Percentiles rank a stretch among this genome's conserved stretches.
These are phyloP conservation scores for Lichtheimia ornata DNA, from an alignment of 371 early-diverging fungal genomes.

Conservation along the genomic window DNA sequence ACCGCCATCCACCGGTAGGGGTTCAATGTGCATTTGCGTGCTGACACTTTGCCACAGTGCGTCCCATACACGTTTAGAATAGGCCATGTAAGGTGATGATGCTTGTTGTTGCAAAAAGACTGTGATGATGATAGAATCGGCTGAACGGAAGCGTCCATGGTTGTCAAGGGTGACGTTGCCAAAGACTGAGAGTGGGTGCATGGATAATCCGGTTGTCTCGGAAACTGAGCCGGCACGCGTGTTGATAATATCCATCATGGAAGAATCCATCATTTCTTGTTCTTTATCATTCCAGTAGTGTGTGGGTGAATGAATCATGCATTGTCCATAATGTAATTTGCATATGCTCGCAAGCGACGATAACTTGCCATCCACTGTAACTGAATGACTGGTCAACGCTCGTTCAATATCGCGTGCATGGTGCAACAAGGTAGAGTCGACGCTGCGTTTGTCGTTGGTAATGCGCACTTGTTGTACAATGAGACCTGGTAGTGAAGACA, in stretches of 20 bases:
- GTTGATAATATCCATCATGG: constrained; percentile 16
- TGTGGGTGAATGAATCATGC: constrained; percentile 62
- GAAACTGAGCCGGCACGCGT: constrained; percentile 21
- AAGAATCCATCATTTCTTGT: constrained; percentile 10
- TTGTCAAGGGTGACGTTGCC: constrained; percentile 45
- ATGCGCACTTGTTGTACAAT: constrained; percentile 39
- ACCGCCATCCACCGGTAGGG: neutral
- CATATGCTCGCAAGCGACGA: constrained; percentile 25
- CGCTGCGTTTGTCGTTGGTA: constrained; percentile 12
- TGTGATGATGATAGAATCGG: constrained; percentile 53
- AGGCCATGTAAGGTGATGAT: neutral
- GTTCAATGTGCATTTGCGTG: constrained; percentile 6
- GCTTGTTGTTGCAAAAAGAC: constrained; percentile 24
- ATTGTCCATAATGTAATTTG: constrained; percentile 26
- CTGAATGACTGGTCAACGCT: constrained; percentile 20
- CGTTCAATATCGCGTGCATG: constrained; percentile 22
- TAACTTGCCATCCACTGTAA: constrained; percentile 21
- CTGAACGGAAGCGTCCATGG: constrained; percentile 29
- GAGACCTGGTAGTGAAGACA: constrained; percentile 28
- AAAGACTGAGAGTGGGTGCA: constrained; percentile 55
- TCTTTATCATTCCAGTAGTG: constrained; percentile 42
- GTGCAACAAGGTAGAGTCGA: constrained; percentile 20
- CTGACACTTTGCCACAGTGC: constrained; percentile 34
- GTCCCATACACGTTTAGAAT: constrained; percentile 45
- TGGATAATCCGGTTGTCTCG: constrained; percentile 34